A percentile compares a stretch with the other conserved stretches of the same genome.
phyloP scores from a whole-genome alignment of 139 green algal genomes.

The Astrephomene gubernaculifera region DNA sequence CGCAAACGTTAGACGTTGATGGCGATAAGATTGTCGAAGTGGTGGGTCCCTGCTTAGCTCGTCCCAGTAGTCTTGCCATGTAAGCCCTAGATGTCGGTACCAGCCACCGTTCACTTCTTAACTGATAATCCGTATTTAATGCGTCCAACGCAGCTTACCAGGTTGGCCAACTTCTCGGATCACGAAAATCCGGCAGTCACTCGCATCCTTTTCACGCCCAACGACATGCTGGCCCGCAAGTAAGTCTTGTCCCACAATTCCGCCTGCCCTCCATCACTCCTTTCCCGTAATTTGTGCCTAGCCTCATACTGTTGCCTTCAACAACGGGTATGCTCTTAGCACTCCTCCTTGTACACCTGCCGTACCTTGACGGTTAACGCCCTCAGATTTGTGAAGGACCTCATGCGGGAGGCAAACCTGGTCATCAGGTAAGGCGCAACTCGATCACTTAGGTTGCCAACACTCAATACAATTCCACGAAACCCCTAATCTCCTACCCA shows the following conservation, averaged over 20 bases:
- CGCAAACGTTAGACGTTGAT: constrained; percentile 35
- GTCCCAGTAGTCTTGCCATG: neutral
- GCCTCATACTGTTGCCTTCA: no score
- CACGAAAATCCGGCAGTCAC: constrained; percentile 91
- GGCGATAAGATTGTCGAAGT: constrained; percentile 48
- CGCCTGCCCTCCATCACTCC: no score
- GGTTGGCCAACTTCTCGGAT: constrained; percentile 85
- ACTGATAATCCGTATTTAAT: neutral
- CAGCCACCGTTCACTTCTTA: neutral
- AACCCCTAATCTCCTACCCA: neutral
- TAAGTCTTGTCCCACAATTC: constrained; percentile 19
- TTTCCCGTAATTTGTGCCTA: no score
- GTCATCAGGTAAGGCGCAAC: constrained; percentile 50
- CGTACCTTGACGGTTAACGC: neutral
- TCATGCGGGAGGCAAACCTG: constrained; percentile 81
- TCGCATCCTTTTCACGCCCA: constrained; percentile 89
- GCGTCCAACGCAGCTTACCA: constrained; percentile 81
- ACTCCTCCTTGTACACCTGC: no score
- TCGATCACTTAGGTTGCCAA: neutral
- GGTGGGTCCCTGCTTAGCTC: constrained; percentile 16
- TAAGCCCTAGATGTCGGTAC: neutral
- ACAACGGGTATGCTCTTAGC: no score
- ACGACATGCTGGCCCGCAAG: constrained; percentile 80
- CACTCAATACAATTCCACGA: no score
- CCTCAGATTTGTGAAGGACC: constrained; percentile 83